Evolutionary conservation across 2,329 filamentous ascomycete species (phyloP).

Genomic region (Parafenestella ontariensis): DNA sequence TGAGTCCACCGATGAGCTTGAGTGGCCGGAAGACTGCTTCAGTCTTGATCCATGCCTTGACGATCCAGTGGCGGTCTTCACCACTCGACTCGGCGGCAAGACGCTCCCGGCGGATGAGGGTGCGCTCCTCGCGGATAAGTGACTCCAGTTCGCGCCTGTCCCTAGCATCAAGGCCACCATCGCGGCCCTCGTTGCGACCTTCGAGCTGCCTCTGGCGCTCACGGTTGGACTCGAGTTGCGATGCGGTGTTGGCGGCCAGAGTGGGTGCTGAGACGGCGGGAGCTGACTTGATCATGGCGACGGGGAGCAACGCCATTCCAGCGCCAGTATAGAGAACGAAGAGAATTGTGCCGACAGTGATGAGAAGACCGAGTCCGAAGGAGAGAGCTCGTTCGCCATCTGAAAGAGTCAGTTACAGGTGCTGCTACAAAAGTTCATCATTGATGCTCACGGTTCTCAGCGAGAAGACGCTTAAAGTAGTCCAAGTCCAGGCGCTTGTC

Average conservation of each 20-base stretch:
- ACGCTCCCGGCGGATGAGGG: constrained; percentile 85
- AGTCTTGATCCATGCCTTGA: constrained; percentile 78
- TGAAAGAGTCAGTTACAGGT: constrained; percentile 39
- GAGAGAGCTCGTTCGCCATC: constrained; percentile 90
- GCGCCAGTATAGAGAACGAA: constrained; percentile 89
- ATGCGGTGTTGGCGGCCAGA: constrained; percentile 76
- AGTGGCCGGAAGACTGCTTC: constrained; percentile 85
- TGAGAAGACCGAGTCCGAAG: constrained; percentile 86
- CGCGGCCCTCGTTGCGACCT: constrained; percentile 78
- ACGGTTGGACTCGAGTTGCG: constrained; percentile 84
- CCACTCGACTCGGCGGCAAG: constrained; percentile 83
- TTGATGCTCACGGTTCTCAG: constrained; percentile 73
- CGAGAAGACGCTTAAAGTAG: constrained; percentile 85
- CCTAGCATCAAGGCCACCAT: constrained; percentile 78
- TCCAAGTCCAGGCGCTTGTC: constrained; percentile 80
- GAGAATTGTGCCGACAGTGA: constrained; percentile 83
- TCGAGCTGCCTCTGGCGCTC: constrained; percentile 93
- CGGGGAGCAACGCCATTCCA: constrained; percentile 85
- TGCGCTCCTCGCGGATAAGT: constrained; percentile 88
- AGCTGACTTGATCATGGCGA: constrained; percentile 90
- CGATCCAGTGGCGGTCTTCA: constrained; percentile 75
- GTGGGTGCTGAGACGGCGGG: constrained; percentile 84
- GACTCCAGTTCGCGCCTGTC: constrained; percentile 88
- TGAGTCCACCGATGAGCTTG: constrained; percentile 83
- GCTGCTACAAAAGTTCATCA: constrained; percentile 1